phyloP scores from a whole-genome alignment of 768 basidiomycete genomes.

The Tricholoma saponaceum region DNA sequence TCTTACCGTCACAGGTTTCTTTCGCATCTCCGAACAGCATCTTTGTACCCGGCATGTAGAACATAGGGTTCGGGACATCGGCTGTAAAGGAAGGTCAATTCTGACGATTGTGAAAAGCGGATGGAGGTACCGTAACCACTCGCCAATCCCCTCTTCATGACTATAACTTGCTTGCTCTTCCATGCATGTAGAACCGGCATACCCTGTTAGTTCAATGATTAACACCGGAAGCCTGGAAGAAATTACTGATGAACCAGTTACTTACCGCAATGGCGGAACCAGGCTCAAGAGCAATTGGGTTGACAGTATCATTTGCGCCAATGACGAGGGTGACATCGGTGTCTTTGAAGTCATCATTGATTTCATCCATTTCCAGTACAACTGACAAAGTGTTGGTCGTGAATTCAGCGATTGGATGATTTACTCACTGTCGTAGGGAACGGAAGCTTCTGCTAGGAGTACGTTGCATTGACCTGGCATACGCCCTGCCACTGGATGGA shows the following conservation, averaged over 20 bases:
- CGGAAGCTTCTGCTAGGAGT: slow-evolving; percentile 85
- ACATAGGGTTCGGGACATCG: slow-evolving; percentile 91
- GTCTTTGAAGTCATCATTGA: slow-evolving; percentile 86
- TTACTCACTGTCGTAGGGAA: slow-evolving; percentile 79
- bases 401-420: not conserved
- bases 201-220: slow-evolving; percentile 37
- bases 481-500: slow-evolving; percentile 87
- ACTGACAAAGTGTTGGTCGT: slow-evolving; percentile 39
- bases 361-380: slow-evolving; percentile 91
- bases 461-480: slow-evolving; percentile 96
- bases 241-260: not conserved
- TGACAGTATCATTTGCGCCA: slow-evolving; percentile 90
- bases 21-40: slow-evolving; percentile 94
- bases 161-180: slow-evolving; percentile 90
- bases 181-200: slow-evolving; percentile 92
- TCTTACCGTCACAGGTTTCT: slow-evolving; percentile 79
- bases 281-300: slow-evolving; percentile 83
- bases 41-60: slow-evolving; percentile 86
- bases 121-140: slow-evolving; percentile 70
- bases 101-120: not conserved
- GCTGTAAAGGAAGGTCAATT: slow-evolving; percentile 39
- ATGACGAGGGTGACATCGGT: slow-evolving; percentile 91
- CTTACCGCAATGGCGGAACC: slow-evolving; percentile 77
- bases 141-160: slow-evolving; percentile 91
- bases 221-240: not conserved